A percentile compares a stretch with the other conserved stretches of the same genome.
These are phyloP conservation scores for Cystobasidium onofrii DNA, from an alignment of 768 basidiomycete species.

Conservation along the genomic window DNA sequence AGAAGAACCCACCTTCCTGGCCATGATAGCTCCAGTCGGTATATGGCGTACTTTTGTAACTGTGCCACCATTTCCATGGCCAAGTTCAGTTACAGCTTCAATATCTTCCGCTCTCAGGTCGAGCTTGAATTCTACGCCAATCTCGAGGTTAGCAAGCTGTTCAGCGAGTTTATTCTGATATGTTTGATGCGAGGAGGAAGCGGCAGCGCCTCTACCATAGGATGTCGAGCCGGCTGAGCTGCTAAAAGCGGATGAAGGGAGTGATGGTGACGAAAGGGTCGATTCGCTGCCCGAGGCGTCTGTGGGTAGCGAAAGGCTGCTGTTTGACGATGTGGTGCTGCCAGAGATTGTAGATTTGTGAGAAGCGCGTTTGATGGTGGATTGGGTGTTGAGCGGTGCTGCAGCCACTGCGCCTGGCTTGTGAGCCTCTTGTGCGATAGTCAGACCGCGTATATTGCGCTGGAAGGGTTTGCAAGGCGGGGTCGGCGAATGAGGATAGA, in stretches of 20 bases:
- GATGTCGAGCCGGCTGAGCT: constrained; percentile 50
- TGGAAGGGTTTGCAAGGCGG: neutral
- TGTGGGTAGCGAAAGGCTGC: neutral
- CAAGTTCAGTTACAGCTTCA: constrained; percentile 79
- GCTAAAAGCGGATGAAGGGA: constrained; percentile 41
- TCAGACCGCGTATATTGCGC: constrained; percentile 41
- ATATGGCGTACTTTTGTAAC: constrained; percentile 92
- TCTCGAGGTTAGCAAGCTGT: constrained; percentile 75
- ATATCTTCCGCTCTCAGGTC: constrained; percentile 83
- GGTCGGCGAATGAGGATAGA: neutral
- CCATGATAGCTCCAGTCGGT: constrained; percentile 87
- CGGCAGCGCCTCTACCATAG: constrained; percentile 40
- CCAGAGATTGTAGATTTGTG: neutral
- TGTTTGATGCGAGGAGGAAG: constrained; percentile 16
- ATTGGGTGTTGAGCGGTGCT: constrained; percentile 1
- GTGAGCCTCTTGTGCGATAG: constrained; percentile 33
- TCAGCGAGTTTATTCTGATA: constrained; percentile 66
- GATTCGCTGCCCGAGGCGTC: constrained; percentile 44
- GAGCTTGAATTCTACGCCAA: constrained; percentile 65
- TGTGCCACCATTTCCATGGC: constrained; percentile 93
- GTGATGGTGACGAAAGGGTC: constrained; percentile 54
- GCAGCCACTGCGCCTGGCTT: constrained; percentile 36
- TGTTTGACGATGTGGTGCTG: neutral
- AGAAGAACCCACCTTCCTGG: constrained; percentile 72
- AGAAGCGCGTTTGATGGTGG: constrained; percentile 27